A percentile compares a stretch with the other conserved stretches of the same genome.
Conservation (phyloP, 176 grass and related monocot genomes). For the Oryza glaberrima region DNA sequence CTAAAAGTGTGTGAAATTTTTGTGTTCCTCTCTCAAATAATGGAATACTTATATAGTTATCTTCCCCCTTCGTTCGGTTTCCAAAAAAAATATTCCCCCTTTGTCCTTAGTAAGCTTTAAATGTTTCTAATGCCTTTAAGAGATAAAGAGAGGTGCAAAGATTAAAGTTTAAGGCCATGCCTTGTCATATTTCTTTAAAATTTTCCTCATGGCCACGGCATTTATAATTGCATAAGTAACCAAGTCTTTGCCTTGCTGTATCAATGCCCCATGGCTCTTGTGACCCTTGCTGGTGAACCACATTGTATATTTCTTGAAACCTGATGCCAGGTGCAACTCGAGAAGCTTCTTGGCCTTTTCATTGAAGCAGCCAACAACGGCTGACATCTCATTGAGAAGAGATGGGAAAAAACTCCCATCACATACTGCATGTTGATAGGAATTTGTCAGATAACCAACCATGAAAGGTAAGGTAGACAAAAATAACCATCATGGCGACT, state of each 20-base stretch:
- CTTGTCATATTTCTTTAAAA: slow-evolving; percentile 96
- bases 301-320: slow-evolving; percentile 70
- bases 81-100: background rate
- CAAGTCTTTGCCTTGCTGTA: slow-evolving; percentile 79
- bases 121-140: background rate
- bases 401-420: slow-evolving; percentile 90
- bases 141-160: background rate
- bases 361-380: slow-evolving; percentile 88
- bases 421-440: slow-evolving; percentile 65
- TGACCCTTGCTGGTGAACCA: slow-evolving; percentile 53
- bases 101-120: background rate
- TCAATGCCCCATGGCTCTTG: slow-evolving; percentile 49
- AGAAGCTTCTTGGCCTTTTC: slow-evolving; percentile 80
- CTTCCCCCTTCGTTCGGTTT: background rate
- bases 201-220: slow-evolving; percentile 89
- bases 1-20: background rate
- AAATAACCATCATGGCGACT: background rate
- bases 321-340: slow-evolving; percentile 71
- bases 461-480: background rate
- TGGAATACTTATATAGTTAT: background rate
- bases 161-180: slow-evolving; percentile 26
- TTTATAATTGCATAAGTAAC: slow-evolving; percentile 93
- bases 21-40: background rate
- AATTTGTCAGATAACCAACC: slow-evolving; percentile 20
- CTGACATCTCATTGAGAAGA: slow-evolving; percentile 76